A percentile compares a stretch with the other conserved stretches of the same genome.
These are phyloP conservation scores for Populus hybrid DNA, from an alignment of 441 rosid species.

Conservation along the genomic window DNA sequence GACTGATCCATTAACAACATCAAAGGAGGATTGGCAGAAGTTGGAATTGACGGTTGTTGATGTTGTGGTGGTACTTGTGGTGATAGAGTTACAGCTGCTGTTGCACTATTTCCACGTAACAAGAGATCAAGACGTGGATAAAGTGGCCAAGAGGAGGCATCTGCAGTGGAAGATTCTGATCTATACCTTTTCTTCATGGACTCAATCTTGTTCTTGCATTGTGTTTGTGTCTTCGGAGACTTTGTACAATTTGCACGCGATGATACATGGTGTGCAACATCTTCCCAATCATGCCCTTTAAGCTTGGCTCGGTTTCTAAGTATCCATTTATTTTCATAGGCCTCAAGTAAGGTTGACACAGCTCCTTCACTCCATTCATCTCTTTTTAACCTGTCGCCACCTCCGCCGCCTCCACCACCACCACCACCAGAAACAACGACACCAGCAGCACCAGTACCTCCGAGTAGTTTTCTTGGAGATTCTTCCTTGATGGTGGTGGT, in stretches of 20 bases:
- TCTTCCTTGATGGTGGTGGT: slow-evolving; percentile 26
- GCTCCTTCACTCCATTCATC: slow-evolving; percentile 99
- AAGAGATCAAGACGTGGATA: slow-evolving; percentile 78
- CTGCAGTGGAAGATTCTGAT: slow-evolving; percentile 74
- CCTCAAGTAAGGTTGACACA: slow-evolving; percentile 77
- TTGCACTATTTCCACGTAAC: slow-evolving; percentile 49
- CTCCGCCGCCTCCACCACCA: slow-evolving; percentile 25
- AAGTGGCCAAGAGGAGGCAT: slow-evolving; percentile 84
- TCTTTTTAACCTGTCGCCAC: slow-evolving; percentile 64
- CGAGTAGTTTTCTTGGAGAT: slow-evolving; percentile 34
- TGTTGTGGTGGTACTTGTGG: slow-evolving; percentile 8
- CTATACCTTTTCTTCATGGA: slow-evolving; percentile 96
- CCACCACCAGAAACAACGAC: slow-evolving; percentile 2
- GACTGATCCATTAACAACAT: slow-evolving; percentile 45
- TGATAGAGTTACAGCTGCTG: background rate
- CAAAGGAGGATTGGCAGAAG: slow-evolving; percentile 37
- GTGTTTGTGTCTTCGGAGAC: slow-evolving; percentile 87
- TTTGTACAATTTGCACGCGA: slow-evolving; percentile 54
- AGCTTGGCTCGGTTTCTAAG: slow-evolving; percentile 89
- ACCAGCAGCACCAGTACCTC: slow-evolving; percentile 13
- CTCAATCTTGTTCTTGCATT: slow-evolving; percentile 98
- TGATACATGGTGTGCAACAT: slow-evolving; percentile 71
- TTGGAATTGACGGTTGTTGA: slow-evolving; percentile 13
- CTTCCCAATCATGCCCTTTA: slow-evolving; percentile 97
- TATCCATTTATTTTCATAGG: slow-evolving; percentile 85